Percentiles rank a stretch among this genome's conserved stretches.
These are phyloP conservation scores for Pichia occidentalis DNA, from an alignment of 805 yeast species.

Conservation along the genomic window DNA sequence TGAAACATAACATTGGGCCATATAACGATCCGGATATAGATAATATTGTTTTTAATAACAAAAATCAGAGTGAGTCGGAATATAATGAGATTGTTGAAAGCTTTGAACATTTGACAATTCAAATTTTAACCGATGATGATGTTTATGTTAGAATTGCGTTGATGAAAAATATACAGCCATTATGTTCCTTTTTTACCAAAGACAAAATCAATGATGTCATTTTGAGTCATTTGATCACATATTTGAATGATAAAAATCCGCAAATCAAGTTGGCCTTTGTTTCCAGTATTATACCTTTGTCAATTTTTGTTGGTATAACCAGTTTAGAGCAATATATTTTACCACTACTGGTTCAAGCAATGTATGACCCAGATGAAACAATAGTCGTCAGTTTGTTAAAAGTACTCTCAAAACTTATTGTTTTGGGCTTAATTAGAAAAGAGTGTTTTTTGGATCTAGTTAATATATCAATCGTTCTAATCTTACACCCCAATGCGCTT, in stretches of 20 bases:
- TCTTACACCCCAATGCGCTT: constrained; percentile 84
- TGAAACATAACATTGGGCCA: constrained; percentile 29
- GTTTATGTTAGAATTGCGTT: constrained; percentile 64
- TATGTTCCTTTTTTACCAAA: constrained; percentile 78
- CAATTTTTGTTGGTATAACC: constrained; percentile 74
- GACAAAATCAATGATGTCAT: constrained; percentile 85
- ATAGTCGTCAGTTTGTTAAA: constrained; percentile 67
- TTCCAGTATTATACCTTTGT: constrained; percentile 61
- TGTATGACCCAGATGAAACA: constrained; percentile 77
- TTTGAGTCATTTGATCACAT: constrained; percentile 85
- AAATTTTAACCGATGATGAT: constrained; percentile 63
- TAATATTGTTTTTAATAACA: constrained; percentile 28
- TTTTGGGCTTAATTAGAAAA: constrained; percentile 48
- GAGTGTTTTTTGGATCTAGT: constrained; percentile 51
- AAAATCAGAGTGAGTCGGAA: constrained; percentile 31
- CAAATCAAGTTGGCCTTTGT: constrained; percentile 66
- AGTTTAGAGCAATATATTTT: constrained; percentile 82
- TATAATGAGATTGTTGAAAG: constrained; percentile 41
- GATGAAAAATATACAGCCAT: constrained; percentile 61
- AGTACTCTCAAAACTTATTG: constrained; percentile 48
- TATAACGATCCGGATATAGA: constrained; percentile 41
- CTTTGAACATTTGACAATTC: constrained; percentile 60
- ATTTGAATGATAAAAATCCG: constrained; percentile 71
- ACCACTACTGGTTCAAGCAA: constrained; percentile 77
- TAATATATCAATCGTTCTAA: constrained; percentile 44